A percentile compares a stretch with the other conserved stretches of the same genome.
phyloP scores from a whole-genome alignment of 2,329 filamentous ascomycete genomes.

The Myriangium duriaei region DNA sequence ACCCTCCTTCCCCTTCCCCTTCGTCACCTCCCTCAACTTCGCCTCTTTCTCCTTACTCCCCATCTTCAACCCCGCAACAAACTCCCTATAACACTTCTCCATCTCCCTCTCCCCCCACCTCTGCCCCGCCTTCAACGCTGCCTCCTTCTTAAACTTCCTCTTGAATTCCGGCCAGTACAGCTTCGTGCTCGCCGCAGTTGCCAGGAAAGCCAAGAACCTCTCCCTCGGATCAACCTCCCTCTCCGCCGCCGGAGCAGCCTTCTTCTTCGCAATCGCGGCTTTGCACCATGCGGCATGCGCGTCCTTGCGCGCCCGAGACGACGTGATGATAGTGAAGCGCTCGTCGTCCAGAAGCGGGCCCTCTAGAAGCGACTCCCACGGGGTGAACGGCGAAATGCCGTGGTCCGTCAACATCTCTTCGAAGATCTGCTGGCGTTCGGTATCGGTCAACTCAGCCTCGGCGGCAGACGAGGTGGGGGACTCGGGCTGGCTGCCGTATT shows the following conservation, averaged over 20 bases:
- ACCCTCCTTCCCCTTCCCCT: slow-evolving; percentile 40
- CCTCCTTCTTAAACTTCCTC: slow-evolving; percentile 73
- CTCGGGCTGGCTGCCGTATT: slow-evolving; percentile 53
- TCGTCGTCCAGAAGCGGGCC: slow-evolving; percentile 71
- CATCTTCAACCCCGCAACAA: slow-evolving; percentile 53
- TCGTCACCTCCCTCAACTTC: slow-evolving; percentile 29
- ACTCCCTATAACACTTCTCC: slow-evolving; percentile 68
- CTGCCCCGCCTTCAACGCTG: slow-evolving; percentile 59
- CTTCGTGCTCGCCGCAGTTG: slow-evolving; percentile 73
- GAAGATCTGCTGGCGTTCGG: slow-evolving; percentile 68
- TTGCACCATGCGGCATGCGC: slow-evolving; percentile 76
- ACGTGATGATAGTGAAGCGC: slow-evolving; percentile 72
- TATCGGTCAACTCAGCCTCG: slow-evolving; percentile 56
- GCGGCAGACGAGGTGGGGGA: slow-evolving; percentile 45
- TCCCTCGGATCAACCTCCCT: slow-evolving; percentile 59
- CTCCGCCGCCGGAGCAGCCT: slow-evolving; percentile 18
- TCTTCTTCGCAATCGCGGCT: slow-evolving; percentile 62
- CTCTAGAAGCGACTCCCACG: slow-evolving; percentile 83
- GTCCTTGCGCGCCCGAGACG: slow-evolving; percentile 68
- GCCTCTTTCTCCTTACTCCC: slow-evolving; percentile 45
- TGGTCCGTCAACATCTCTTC: slow-evolving; percentile 76
- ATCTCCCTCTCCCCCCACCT: slow-evolving; percentile 51
- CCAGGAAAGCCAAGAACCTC: slow-evolving; percentile 68
- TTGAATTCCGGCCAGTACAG: slow-evolving; percentile 97
- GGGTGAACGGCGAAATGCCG: slow-evolving; percentile 70